A percentile compares a stretch with the other conserved stretches of the same genome.
phyloP scores from a whole-genome alignment of 495 filamentous ascomycete genomes.

The Neurospora sp. region DNA sequence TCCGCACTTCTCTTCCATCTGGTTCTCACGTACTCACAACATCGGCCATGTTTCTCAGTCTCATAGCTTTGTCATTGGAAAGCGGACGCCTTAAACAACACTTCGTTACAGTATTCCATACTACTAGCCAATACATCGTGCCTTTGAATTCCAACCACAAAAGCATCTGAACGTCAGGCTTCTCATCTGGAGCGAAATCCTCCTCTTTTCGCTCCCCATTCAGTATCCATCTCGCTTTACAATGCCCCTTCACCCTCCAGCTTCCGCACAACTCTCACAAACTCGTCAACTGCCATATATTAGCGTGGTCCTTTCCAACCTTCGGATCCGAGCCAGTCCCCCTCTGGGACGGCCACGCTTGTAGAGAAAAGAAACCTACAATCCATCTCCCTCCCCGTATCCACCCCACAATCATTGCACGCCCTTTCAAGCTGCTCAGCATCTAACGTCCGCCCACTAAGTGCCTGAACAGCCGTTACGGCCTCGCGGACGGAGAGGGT shows the following conservation, averaged over 20 bases:
- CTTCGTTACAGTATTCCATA: too few relatives aligned
- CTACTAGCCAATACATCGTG: too few relatives aligned
- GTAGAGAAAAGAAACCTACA: slow-evolving; percentile 4
- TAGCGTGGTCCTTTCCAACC: background rate
- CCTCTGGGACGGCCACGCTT: background rate
- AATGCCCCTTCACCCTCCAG: background rate
- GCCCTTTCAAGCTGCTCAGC: slow-evolving; percentile 2
- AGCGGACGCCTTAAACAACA: too few relatives aligned
- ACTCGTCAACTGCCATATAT: slow-evolving; percentile 3
- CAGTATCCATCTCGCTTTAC: too few relatives aligned
- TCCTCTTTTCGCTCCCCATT: background rate
- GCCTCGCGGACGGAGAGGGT: slow-evolving; percentile 10
- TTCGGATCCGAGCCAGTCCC: background rate
- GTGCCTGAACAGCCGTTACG: slow-evolving; percentile 6
- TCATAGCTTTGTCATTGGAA: too few relatives aligned
- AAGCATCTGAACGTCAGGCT: too few relatives aligned
- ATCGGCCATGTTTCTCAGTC: background rate
- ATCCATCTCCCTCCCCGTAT: slow-evolving; percentile 10
- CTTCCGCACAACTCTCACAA: slow-evolving; percentile 2
- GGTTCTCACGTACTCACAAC: background rate
- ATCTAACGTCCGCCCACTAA: slow-evolving; percentile 3
- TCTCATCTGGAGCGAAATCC: background rate
- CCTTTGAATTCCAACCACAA: too few relatives aligned
- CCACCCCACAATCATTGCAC: slow-evolving; percentile 6
- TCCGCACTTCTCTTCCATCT: background rate